Evolutionary conservation across 352 stramenopile genomes (phyloP).

Genomic region (Globisporangium echinulatum): DNA sequence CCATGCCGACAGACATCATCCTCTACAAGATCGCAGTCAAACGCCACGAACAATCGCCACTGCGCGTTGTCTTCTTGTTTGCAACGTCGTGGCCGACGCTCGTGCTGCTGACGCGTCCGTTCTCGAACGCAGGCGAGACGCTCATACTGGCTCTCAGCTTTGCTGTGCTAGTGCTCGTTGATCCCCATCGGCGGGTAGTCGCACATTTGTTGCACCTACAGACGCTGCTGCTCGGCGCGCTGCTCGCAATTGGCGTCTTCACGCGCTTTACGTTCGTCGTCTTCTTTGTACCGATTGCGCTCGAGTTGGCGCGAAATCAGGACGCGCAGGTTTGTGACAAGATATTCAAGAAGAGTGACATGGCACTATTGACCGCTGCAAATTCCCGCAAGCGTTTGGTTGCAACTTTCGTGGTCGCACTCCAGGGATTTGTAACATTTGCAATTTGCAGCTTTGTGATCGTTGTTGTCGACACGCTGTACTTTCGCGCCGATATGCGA

Average conservation of each 20-base stretch:
- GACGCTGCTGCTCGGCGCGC: conserved; percentile 47
- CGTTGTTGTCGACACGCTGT: conserved; percentile 49
- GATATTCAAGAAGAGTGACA: conserved; percentile 22
- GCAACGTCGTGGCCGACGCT: conserved; percentile 66
- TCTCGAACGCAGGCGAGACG: conserved; percentile 78
- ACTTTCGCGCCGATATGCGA: conserved; percentile 30
- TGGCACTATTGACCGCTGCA: no score
- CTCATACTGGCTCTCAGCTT: conserved; percentile 56
- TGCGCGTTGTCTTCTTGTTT: conserved; percentile 35
- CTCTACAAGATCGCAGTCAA: conserved; percentile 37
- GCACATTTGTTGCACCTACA: conserved; percentile 32
- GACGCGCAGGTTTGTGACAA: conserved; percentile 24
- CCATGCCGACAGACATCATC: conserved; percentile 20
- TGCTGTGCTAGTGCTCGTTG: conserved; percentile 35
- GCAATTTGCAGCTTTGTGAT: conserved; percentile 21
- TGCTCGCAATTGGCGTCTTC: conserved; percentile 72
- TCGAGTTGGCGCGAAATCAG: conserved; percentile 58
- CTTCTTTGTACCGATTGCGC: conserved; percentile 71
- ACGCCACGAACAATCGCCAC: conserved; percentile 14
- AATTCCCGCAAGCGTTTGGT: conserved; percentile 13
- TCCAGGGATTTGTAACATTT: conserved; percentile 51
- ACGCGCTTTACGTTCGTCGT: conserved; percentile 77
- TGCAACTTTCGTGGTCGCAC: conserved; percentile 17
- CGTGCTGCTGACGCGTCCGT: conserved; percentile 63
- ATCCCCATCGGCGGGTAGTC: conserved; percentile 34